These are phyloP conservation scores for Rhizoctonia solani DNA, from an alignment of 1,284 basidiomycete genomes.

Conservation along the genomic window DNA sequence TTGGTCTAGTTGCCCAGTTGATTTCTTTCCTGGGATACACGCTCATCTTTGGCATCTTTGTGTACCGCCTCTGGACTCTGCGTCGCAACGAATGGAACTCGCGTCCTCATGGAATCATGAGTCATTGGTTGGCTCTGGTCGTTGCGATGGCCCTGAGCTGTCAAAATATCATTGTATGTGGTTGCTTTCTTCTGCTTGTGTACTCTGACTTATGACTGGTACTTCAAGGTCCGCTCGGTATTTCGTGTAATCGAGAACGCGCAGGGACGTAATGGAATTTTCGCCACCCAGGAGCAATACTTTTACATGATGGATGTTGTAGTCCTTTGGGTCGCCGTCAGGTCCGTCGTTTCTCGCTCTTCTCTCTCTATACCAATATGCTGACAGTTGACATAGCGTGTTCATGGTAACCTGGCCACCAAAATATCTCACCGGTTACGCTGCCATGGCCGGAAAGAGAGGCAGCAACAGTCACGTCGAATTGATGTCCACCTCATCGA, in stretches of 20 bases:
- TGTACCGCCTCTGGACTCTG: constrained; percentile 54
- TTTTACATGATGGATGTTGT: background rate
- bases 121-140: constrained; percentile 64
- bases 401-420: constrained; percentile 8
- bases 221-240: background rate
- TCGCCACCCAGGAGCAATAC: background rate
- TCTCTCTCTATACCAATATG: background rate
- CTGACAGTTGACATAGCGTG: background rate
- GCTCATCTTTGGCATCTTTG: constrained; percentile 60
- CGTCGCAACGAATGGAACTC: constrained; percentile 34
- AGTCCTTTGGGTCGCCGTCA: background rate
- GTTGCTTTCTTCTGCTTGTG: no score
- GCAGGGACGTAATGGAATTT: background rate
- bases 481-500: background rate
- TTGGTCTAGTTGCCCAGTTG: constrained; percentile 65
- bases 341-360: background rate
- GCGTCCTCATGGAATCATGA: constrained; percentile 49
- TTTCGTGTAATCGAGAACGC: background rate
- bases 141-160: constrained; percentile 62
- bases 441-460: background rate
- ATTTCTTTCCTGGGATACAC: constrained; percentile 68
- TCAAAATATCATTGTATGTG: constrained; percentile 62
- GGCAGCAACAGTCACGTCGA: background rate
- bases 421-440: background rate
- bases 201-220: background rate